These are phyloP conservation scores for Symbiodinium pilosum DNA, from an alignment of 73 alveolate species.

Conservation along the genomic window DNA sequence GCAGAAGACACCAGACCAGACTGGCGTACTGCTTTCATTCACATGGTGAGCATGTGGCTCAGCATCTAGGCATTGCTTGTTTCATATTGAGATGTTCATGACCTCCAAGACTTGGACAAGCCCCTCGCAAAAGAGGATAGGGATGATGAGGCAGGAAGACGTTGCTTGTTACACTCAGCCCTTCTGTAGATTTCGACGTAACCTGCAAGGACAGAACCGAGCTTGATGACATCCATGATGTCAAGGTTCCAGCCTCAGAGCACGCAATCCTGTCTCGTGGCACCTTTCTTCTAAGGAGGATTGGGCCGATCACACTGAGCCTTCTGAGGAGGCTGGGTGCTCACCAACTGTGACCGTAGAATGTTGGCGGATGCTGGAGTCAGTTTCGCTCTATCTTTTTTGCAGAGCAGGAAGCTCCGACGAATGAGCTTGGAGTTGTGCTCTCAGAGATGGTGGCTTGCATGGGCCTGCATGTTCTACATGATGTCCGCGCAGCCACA, in stretches of 20 bases:
- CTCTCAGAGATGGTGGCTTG: background rate
- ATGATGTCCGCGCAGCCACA: too few species aligned
- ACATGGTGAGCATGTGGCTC: background rate
- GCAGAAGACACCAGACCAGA: constrained; percentile 27
- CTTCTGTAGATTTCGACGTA: background rate
- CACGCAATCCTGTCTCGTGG: too few species aligned
- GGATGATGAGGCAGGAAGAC: background rate
- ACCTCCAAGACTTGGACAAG: background rate
- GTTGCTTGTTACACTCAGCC: background rate
- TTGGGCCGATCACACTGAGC: background rate
- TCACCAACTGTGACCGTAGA: too few species aligned
- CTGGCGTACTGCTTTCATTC: background rate
- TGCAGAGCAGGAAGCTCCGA: background rate
- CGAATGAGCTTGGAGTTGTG: background rate
- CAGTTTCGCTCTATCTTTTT: background rate
- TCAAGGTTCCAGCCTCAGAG: background rate
- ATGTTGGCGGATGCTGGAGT: too few species aligned
- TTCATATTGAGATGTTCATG: too few species aligned
- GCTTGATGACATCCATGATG: background rate
- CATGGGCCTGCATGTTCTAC: background rate
- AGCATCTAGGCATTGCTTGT: too few species aligned
- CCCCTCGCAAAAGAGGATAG: background rate
- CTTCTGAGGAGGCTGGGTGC: background rate
- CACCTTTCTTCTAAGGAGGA: too few species aligned
- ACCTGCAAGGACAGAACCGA: background rate